A percentile compares a stretch with the other conserved stretches of the same genome.
Evolutionary conservation across 805 yeast species (phyloP).

Genomic region (Myxozyma geophila): DNA sequence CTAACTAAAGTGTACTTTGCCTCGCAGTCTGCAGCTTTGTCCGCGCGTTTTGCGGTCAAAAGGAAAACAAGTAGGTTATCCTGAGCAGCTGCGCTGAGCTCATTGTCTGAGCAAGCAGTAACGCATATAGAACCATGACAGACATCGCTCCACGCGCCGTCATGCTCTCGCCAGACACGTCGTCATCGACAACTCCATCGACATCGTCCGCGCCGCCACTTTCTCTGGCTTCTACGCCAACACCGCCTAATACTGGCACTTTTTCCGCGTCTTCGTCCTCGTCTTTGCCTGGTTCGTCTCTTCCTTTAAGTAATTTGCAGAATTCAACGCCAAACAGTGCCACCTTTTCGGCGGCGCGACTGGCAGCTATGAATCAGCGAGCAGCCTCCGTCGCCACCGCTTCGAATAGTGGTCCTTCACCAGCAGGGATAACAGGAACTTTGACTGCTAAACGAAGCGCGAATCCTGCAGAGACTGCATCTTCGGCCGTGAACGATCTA

Average conservation of each 20-base stretch:
- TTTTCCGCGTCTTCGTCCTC: not conserved
- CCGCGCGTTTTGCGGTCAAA: too few relatives aligned
- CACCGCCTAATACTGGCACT: not conserved
- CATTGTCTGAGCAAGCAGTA: too few relatives aligned
- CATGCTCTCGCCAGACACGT: not conserved
- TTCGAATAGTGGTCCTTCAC: too few relatives aligned
- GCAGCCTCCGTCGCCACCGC: not conserved
- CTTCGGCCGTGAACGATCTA: not conserved
- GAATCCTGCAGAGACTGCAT: not conserved
- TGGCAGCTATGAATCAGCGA: not conserved
- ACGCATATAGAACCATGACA: not conserved
- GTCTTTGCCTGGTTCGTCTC: not conserved
- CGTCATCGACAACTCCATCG: constrained; percentile 5
- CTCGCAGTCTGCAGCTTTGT: too few relatives aligned
- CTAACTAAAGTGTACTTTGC: too few relatives aligned
- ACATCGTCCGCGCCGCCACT: not conserved
- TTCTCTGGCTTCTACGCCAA: not conserved
- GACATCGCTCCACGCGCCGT: not conserved
- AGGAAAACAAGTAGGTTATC: too few relatives aligned
- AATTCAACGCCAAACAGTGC: not conserved
- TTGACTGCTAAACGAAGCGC: not conserved
- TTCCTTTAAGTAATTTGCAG: not conserved
- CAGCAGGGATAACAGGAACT: too few relatives aligned
- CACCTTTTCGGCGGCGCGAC: not conserved
- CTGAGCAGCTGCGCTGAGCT: too few relatives aligned